Evolutionary conservation across 805 yeast genomes (phyloP).

Genomic region (Barnettozyma sp.): DNA sequence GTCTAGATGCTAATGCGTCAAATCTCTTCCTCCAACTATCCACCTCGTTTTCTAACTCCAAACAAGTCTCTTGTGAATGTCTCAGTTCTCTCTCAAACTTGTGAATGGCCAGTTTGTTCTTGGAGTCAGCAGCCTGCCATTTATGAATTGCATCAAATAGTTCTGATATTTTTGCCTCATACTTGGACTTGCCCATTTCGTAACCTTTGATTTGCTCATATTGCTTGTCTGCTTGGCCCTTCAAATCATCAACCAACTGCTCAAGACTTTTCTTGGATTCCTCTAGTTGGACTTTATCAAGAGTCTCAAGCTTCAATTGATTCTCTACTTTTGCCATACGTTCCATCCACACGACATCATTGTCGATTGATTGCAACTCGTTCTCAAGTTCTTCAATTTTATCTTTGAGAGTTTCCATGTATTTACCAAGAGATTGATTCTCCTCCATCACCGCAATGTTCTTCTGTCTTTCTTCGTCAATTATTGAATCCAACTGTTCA

Average conservation of each 20-base stretch:
- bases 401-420: slow-evolving; percentile 42
- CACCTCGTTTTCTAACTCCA: slow-evolving; percentile 50
- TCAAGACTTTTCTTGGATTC: slow-evolving; percentile 45
- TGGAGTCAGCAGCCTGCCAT: slow-evolving; percentile 39
- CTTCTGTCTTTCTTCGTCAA: slow-evolving; percentile 41
- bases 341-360: slow-evolving; percentile 50
- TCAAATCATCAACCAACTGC: slow-evolving; percentile 47
- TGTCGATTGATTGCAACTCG: slow-evolving; percentile 40
- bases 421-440: slow-evolving; percentile 53
- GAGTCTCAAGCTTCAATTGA: slow-evolving; percentile 40
- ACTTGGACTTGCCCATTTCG: slow-evolving; percentile 51
- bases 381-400: slow-evolving; percentile 42
- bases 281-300: slow-evolving; percentile 43
- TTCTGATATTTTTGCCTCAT: slow-evolving; percentile 43
- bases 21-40: slow-evolving; percentile 45
- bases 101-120: slow-evolving; percentile 35
- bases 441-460: slow-evolving; percentile 57
- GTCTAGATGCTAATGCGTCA: slow-evolving; percentile 21
- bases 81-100: slow-evolving; percentile 51
- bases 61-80: slow-evolving; percentile 45
- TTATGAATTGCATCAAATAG: slow-evolving; percentile 37
- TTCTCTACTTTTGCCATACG: slow-evolving; percentile 48
- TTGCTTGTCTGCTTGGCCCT: slow-evolving; percentile 46
- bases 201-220: slow-evolving; percentile 42
- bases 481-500: slow-evolving; percentile 21